Evolutionary conservation across 1,284 basidiomycete species (phyloP).

Genomic region (Cutaneotrichosporon spelunceum): DNA sequence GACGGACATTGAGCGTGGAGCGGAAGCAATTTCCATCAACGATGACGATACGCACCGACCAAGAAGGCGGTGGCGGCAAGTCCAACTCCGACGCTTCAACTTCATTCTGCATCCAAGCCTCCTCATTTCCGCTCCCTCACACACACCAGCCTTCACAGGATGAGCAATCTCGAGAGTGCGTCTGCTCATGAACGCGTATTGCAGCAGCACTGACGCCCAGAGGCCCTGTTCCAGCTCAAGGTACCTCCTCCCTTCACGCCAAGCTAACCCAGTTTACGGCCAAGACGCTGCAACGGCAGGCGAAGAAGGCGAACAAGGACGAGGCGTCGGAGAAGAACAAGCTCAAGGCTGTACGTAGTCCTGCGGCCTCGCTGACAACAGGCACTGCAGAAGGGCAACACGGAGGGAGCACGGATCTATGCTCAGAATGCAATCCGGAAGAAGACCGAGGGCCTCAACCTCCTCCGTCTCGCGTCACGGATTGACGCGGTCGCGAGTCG

Average conservation of each 20-base stretch:
- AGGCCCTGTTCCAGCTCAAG: slow-evolving; percentile 94
- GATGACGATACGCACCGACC: not conserved
- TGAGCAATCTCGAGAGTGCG: slow-evolving; percentile 89
- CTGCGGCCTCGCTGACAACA: slow-evolving; percentile 42
- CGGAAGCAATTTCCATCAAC: not conserved
- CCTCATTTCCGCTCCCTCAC: not conserved
- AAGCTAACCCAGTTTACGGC: slow-evolving; percentile 75
- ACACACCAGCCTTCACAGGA: slow-evolving; percentile 41
- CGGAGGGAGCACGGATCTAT: slow-evolving; percentile 97
- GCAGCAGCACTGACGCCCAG: slow-evolving; percentile 53
- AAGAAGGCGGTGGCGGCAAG: slow-evolving; percentile 1
- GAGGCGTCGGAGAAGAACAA: slow-evolving; percentile 79
- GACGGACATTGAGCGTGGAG: not conserved
- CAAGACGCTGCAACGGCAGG: slow-evolving; percentile 84
- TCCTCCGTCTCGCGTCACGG: slow-evolving; percentile 78
- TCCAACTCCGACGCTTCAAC: not conserved
- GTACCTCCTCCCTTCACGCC: slow-evolving; percentile 49
- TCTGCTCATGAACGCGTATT: slow-evolving; percentile 12
- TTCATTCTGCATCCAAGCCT: not conserved
- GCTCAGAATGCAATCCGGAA: slow-evolving; percentile 98
- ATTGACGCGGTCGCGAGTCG: slow-evolving; percentile 96
- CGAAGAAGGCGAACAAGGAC: slow-evolving; percentile 93
- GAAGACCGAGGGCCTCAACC: slow-evolving; percentile 91
- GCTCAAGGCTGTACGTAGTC: slow-evolving; percentile 73
- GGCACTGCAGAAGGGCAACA: slow-evolving; percentile 96